Evolutionary conservation across 2,329 filamentous ascomycete genomes (phyloP), one percentile per base, ranked within the genome.

Genomic region (Graphilbum sp.): DNA sequence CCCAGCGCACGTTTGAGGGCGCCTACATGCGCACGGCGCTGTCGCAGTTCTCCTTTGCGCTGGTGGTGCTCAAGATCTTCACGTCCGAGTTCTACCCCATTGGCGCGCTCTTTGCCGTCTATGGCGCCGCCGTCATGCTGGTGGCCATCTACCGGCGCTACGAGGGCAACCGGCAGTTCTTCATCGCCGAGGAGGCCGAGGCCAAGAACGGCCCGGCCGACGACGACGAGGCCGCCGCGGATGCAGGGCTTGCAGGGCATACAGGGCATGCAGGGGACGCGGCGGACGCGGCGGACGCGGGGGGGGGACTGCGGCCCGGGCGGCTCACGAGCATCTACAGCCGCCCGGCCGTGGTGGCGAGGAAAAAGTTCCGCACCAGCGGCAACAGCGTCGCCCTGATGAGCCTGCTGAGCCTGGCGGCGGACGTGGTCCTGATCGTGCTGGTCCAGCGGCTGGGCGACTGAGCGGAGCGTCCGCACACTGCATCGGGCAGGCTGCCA

Each of bases 21-120:
- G 90, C 90, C 18, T 98, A 96, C 59, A 80, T 95, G 52, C 82
- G 90, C 43, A 98, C 90, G 0, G 87, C 88, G 3, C 73, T 98
- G 17, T 84, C 83, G 3, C 87, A 96, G 53, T 96, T 96, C 63
- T 88, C 82, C 40, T 96, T 98, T 57, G 79, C 88, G 17, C 75
- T 98, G 36, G 78, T 98, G 45, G 83, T 98, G 37, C 74, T 94
- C 48, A 94, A 92, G 62, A 92, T 98, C 58, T 96, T 98, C 63
- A 95, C 86, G 9, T 72, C 78, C 37, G 90, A 96, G 54, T 96
- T 98, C 64, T 96, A 96, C 60, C 76, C 80, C 48, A 94, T 95
- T 45, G 90, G 90, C n/a, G 90, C 90, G 7, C 67, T 98, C 24
- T 95, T 95, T 54, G 87, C 90, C 32, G 77, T 85, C 35, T 96